phyloP scores from a whole-genome alignment of 78 protist species.

The Pelomyxa schiedti region DNA sequence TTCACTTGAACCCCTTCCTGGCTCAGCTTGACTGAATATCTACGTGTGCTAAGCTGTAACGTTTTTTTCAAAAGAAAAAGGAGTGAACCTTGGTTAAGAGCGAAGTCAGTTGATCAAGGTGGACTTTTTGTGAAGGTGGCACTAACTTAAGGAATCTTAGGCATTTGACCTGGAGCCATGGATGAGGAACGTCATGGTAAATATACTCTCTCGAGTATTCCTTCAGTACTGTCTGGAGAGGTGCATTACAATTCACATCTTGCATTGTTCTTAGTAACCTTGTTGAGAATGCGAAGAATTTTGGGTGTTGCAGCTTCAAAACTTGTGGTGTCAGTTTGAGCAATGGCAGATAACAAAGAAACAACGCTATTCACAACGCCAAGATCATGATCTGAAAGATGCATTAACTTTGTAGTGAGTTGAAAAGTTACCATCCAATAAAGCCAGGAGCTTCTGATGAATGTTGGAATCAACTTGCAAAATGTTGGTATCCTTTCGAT shows the following conservation, averaged over 20 bases:
- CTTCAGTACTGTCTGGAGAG: too few species aligned
- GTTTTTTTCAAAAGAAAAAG: too few species aligned
- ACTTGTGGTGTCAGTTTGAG: constrained; percentile 12
- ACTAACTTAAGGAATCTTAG: constrained; percentile 79
- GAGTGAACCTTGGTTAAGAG: too few species aligned
- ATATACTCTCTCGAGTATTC: constrained; percentile 67
- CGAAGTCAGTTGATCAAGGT: too few species aligned
- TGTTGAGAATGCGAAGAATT: constrained; percentile 32
- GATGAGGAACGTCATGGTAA: constrained; percentile 82
- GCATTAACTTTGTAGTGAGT: not conserved
- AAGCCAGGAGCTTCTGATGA: constrained; percentile 14
- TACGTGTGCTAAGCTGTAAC: too few species aligned
- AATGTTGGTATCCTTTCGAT: constrained; percentile 57
- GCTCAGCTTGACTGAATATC: too few species aligned
- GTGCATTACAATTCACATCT: too few species aligned
- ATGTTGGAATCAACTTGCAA: not conserved
- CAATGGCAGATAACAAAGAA: constrained; percentile 55
- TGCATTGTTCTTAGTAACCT: constrained; percentile 35
- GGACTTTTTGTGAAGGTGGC: constrained; percentile 64
- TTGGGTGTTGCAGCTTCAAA: constrained; percentile 42
- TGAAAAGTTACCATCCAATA: too few species aligned
- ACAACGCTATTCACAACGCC: constrained; percentile 67
- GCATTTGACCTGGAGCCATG: constrained; percentile 87
- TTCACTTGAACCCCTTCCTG: too few species aligned
- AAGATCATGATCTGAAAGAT: constrained; percentile 45